Evolutionary conservation across 2,329 filamentous ascomycete species (phyloP).

Genomic region (Orbilia quercus): DNA sequence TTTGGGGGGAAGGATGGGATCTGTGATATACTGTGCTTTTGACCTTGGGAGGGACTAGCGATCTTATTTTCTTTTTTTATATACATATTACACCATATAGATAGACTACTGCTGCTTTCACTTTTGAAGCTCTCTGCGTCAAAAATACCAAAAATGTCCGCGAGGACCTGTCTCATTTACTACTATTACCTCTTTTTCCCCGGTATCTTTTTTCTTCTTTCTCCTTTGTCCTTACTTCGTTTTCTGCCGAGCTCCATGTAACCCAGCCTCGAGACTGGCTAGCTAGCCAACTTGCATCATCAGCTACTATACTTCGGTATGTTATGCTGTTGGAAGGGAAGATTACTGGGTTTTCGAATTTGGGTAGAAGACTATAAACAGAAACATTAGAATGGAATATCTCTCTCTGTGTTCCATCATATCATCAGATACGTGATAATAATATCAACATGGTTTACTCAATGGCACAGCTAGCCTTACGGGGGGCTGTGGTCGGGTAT

Average conservation of each 20-base stretch:
- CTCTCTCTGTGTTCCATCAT: too few relatives aligned
- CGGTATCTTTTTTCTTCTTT: conserved; percentile 11
- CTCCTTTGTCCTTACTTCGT: conserved; percentile 1
- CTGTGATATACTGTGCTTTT: conserved; percentile 41
- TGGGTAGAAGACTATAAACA: too few relatives aligned
- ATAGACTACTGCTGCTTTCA: conserved; percentile 41
- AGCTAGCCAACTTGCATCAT: too few relatives aligned
- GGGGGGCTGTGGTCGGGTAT: conserved; percentile 15
- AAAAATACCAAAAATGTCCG: conserved; percentile 35
- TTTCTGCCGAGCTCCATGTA: background rate
- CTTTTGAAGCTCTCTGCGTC: conserved; percentile 31
- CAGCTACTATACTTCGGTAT: background rate
- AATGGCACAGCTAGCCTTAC: background rate
- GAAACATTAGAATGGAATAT: too few relatives aligned
- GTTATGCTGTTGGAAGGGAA: too few relatives aligned
- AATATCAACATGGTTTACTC: background rate
- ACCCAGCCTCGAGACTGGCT: too few relatives aligned
- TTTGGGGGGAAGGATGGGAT: conserved; percentile 37
- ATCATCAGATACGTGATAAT: background rate
- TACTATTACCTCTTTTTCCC: conserved; percentile 9
- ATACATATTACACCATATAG: conserved; percentile 52
- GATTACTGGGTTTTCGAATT: too few relatives aligned
- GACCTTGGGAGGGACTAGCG: conserved; percentile 53
- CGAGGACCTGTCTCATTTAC: conserved; percentile 33
- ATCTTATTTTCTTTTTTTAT: conserved; percentile 45